These are phyloP conservation scores for Xylariales sp. DNA, from an alignment of 2,329 filamentous ascomycete species.

Conservation along the genomic window DNA sequence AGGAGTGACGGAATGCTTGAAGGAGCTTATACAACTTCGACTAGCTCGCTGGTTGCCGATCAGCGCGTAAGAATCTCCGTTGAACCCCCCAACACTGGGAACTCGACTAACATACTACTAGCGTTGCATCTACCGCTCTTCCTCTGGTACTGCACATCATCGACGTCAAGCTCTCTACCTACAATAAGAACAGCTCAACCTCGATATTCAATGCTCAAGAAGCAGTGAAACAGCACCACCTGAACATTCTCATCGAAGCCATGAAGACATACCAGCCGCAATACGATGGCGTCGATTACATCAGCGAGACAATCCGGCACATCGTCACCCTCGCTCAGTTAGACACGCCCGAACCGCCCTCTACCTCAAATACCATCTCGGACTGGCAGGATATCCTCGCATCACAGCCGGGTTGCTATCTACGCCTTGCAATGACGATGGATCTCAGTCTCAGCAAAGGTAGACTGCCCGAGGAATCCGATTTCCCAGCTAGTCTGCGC, in stretches of 20 bases:
- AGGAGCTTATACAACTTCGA: constrained; percentile 40
- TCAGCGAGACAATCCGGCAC: constrained; percentile 38
- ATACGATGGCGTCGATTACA: constrained; percentile 41
- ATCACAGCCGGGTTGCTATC: constrained; percentile 33
- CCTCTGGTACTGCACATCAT: constrained; percentile 33
- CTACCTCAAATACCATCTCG: constrained; percentile 22
- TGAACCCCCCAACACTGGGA: neutral
- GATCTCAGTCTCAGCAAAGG: constrained; percentile 39
- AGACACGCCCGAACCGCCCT: constrained; percentile 20
- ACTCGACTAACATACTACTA: constrained; percentile 6
- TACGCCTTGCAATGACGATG: constrained; percentile 39
- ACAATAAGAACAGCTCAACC: constrained; percentile 16
- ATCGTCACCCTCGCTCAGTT: constrained; percentile 38
- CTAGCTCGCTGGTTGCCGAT: constrained; percentile 43
- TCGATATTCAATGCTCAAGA: constrained; percentile 27
- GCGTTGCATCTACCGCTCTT: constrained; percentile 31
- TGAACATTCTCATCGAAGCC: constrained; percentile 39
- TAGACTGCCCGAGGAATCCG: constrained; percentile 33
- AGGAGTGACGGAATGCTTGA: constrained; percentile 40
- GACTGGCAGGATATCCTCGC: constrained; percentile 40
- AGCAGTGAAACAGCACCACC: constrained; percentile 37
- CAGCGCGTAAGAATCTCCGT: constrained; percentile 36
- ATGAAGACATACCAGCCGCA: constrained; percentile 42
- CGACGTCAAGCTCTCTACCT: constrained; percentile 31
- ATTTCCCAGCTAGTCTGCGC: constrained; percentile 35